Evolutionary conservation across 768 basidiomycete genomes (phyloP), one percentile per base, ranked within the genome.

Genomic region (Xanthoconium stramineum): DNA sequence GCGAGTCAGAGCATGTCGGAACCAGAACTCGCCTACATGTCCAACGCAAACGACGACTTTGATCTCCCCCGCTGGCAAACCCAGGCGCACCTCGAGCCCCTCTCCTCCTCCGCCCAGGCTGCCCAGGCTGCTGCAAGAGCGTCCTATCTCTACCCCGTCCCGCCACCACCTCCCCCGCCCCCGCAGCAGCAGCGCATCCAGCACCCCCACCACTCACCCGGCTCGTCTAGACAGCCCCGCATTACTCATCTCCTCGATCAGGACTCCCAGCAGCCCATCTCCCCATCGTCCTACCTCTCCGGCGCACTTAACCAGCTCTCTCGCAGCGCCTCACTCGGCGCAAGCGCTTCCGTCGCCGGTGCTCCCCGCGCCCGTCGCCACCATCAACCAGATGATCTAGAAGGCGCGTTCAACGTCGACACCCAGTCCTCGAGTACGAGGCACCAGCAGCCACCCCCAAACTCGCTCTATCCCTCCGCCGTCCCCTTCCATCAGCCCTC

Each of bases 11-110:
- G 67, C 72, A 88, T 88, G 85, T 86, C 85, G 67, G 84, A 88
- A 81, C 80, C 84, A 69, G 85, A 88, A 76, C 80, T 85, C 57
- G 80, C 78, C 63, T 87, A 85, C 82, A 88, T 89, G 77, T 77
- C 80, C 75, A 83, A 82, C 77, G 73, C 84, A 66, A 88, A 89
- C 84, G 88, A 90, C 77, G 83, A 83, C 75, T 91, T 89, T 75
- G 88, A 89, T 71, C 80, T 82, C 55, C 80, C 81, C 59, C 80
- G 80, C 66, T 81, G 79, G 80, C 78, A 77, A 61, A 76, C 79
- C 14, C 78, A 77, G 67, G 66, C 74, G 35, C 69, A 72, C 42
- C 68, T 74, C 65, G 78, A 80, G 69, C 65, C 75, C 50, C 72
- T 79, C 57, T 76, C 78, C 7, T 87, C 85, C 74, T 78, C 84